Conservation (phyloP, 2,329 filamentous ascomycete species). For the Acrodontium crateriforme region DNA sequence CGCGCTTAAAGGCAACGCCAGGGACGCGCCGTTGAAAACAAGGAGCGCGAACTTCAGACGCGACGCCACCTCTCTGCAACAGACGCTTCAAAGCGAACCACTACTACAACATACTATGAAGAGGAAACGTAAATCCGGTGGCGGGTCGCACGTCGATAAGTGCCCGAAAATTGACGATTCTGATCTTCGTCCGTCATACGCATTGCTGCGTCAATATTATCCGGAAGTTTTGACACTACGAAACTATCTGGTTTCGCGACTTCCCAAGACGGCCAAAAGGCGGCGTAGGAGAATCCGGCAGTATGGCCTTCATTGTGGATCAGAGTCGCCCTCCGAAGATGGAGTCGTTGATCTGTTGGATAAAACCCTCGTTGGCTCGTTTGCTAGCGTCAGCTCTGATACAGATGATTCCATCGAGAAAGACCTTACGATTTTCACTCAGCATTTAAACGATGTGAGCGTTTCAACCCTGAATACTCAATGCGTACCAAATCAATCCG, state of each 20-base stretch:
- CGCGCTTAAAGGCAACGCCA: too few relatives aligned
- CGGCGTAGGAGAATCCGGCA: slow-evolving; percentile 11
- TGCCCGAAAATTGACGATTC: slow-evolving; percentile 3
- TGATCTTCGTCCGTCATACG: slow-evolving; percentile 3
- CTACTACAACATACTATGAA: too few relatives aligned
- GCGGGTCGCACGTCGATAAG: slow-evolving; percentile 5
- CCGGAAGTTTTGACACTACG: slow-evolving; percentile 14
- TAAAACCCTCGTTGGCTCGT: slow-evolving; percentile 49
- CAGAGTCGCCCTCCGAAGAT: slow-evolving; percentile 3
- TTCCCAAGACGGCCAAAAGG: slow-evolving; percentile 10
- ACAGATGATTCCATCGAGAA: slow-evolving; percentile 16
- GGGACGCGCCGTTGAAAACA: too few relatives aligned
- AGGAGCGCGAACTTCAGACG: too few relatives aligned
- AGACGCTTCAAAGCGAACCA: too few relatives aligned
- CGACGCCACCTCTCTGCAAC: too few relatives aligned
- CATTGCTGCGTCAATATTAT: slow-evolving; percentile 15
- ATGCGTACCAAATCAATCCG: slow-evolving; percentile 23
- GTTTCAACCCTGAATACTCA: slow-evolving; percentile 9
- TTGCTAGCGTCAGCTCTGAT: slow-evolving; percentile 19
- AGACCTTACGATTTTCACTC: slow-evolving; percentile 32
- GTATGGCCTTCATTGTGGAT: slow-evolving; percentile 7
- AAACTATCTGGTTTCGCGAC: slow-evolving; percentile 14
- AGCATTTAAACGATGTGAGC: slow-evolving; percentile 25
- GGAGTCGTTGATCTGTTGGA: slow-evolving; percentile 50
- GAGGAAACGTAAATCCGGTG: slow-evolving; percentile 7